Conservation (phyloP, 257 asterid species). For the Paraleonurus japonicus region DNA sequence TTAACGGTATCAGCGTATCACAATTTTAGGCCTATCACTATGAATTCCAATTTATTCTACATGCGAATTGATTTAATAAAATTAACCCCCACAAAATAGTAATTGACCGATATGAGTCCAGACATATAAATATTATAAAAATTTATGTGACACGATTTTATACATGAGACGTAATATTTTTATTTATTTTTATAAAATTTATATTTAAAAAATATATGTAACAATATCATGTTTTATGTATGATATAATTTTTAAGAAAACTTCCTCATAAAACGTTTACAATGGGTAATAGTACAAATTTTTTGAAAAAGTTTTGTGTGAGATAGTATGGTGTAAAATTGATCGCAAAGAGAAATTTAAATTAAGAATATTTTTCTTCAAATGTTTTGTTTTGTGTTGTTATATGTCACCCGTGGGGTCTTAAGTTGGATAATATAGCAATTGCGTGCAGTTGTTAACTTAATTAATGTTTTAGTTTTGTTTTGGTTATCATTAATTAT, state of each 20-base stretch:
- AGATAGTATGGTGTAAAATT: too few relatives aligned
- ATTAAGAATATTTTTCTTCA: neutral
- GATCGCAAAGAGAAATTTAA: too few relatives aligned
- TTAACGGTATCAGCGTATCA: neutral
- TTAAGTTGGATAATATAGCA: neutral
- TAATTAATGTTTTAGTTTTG: neutral
- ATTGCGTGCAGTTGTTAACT: neutral
- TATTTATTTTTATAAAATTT: too few relatives aligned
- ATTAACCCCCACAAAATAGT: neutral
- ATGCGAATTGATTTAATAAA: neutral
- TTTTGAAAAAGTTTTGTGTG: neutral
- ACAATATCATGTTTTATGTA: too few relatives aligned
- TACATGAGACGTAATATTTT: too few relatives aligned
- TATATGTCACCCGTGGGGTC: constrained; percentile 13
- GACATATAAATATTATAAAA: too few relatives aligned
- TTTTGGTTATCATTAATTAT: neutral
- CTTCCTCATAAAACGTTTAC: too few relatives aligned
- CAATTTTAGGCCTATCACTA: neutral
- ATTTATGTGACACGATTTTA: too few relatives aligned
- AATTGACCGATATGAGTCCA: neutral
- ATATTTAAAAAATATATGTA: too few relatives aligned
- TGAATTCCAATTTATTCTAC: neutral
- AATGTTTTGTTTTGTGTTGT: neutral
- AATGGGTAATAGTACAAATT: neutral
- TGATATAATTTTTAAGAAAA: too few relatives aligned